Base-by-base conservation (phyloP, 129 eudicot species). In the Flaveria robusta region DNA sequence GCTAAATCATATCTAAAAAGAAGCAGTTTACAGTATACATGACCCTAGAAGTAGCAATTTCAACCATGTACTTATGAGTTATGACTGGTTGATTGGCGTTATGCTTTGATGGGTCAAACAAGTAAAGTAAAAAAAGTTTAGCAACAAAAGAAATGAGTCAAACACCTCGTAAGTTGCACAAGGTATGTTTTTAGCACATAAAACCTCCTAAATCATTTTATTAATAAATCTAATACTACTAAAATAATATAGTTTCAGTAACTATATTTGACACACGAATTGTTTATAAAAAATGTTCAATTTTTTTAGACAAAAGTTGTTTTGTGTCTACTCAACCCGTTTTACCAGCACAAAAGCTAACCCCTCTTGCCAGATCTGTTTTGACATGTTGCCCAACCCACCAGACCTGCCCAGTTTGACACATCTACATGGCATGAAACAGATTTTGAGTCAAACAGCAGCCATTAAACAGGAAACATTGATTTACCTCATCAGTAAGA, bases 401-500 rank as follows among this genome's bases (percentile, higher is more conserved):
- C 31, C 64, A 56, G 64, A 56, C 64, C 64, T 56, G 60, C 60
- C 60, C 12, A 9, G 22, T 20, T 56, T 60, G 41, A 10, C 67
- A 62, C 41, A n/a, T 62, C 67, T 31, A 29, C 54, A 31, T 66
- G 73, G 54, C 68, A 80, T 24, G 63, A 59, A 45, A 39, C 50
- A 29, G 66, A 29, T 14, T 54, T 45, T 13, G 20, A 66, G 42
- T 27, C 70, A 54, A 50, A 77, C 9, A 66, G 4, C 47, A 56
- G 47, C 8, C 13, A 24, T 66, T 2, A 23, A 47, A 77, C 19
- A 66, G 5, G 67, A 59, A 50, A n/a, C 7, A 42, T 68, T 2
- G 13, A 60, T 14, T 74, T 83, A 83, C 86, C 83, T 83, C 86
- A 11, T 55, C 77, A 72, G 42, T 51, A 37, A 20, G 62, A 70